Evolutionary conservation across 805 yeast genomes (phyloP).

Genomic region (Saturnispora bothae): DNA sequence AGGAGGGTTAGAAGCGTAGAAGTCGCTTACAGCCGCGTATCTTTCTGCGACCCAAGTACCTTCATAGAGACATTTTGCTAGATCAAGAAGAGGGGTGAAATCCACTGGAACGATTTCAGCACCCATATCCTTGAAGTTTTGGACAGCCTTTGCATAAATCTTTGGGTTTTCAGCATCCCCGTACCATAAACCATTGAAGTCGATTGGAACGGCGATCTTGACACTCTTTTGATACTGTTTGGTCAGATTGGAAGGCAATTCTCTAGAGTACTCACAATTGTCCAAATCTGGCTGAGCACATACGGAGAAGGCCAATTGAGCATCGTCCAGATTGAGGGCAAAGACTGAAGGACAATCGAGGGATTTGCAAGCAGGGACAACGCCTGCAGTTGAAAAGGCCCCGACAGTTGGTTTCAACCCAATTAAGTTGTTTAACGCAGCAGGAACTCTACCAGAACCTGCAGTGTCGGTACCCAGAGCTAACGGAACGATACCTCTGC

Average conservation of each 20-base stretch:
- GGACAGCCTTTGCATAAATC: slow-evolving; percentile 54
- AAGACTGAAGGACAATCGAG: slow-evolving; percentile 88
- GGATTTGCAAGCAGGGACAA: slow-evolving; percentile 96
- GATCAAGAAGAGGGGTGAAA: slow-evolving; percentile 63
- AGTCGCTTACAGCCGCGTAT: slow-evolving; percentile 70
- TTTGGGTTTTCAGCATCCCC: slow-evolving; percentile 72
- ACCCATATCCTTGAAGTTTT: slow-evolving; percentile 39
- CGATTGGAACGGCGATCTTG: slow-evolving; percentile 65
- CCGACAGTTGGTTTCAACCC: slow-evolving; percentile 94
- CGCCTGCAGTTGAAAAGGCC: slow-evolving; percentile 75
- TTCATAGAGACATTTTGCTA: slow-evolving; percentile 84
- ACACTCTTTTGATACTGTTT: slow-evolving; percentile 49
- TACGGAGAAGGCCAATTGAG: slow-evolving; percentile 63
- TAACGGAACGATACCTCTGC: slow-evolving; percentile 80
- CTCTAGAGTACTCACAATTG: slow-evolving; percentile 72
- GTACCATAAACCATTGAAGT: slow-evolving; percentile 54
- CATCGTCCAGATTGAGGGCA: slow-evolving; percentile 67
- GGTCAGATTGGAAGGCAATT: slow-evolving; percentile 57
- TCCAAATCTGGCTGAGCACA: slow-evolving; percentile 61
- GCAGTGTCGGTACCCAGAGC: slow-evolving; percentile 96
- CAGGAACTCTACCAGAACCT: slow-evolving; percentile 97
- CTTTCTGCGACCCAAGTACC: slow-evolving; percentile 99
- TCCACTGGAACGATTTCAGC: slow-evolving; percentile 53
- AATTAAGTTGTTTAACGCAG: slow-evolving; percentile 80
- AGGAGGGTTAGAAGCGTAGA: slow-evolving; percentile 62